Evolutionary conservation across 306 rosid genomes (phyloP), one percentile per base, ranked within the genome.

Genomic region (Prunus mongolica): DNA sequence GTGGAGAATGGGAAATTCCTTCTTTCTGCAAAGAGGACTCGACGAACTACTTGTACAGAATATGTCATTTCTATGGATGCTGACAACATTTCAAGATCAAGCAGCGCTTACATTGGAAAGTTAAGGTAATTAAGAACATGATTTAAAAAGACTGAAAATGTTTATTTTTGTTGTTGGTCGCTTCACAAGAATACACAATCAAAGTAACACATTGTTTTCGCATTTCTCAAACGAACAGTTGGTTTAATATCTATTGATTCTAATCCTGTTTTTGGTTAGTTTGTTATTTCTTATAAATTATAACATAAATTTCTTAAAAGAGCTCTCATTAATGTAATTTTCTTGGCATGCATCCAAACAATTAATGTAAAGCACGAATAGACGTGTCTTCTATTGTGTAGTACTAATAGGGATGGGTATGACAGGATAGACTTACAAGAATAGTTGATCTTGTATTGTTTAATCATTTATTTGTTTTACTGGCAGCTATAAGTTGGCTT

Each of bases 1-100:
- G 97, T 89, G 77, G 97, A 93, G 72, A 93, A 90, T 83, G 97
- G 97, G 70, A 93, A 93, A 47, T 93, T 93, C 83, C 97, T 93
- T 75, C 96, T 93, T 55, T 93, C 97, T 69, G 97, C 97, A 20
- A 93, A 90, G 88, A 87, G 96, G 78, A 90, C 91, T 1, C 72
- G 97, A 65, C 87, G 97, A 83, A 90, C 97, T 54, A 93, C 97
- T 28, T 93, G 85, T 84, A 93, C 97, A n/a, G 97, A 93, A 77
- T 90, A 93, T 47, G 93, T 93, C 57, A 90, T 93, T 83, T 93
- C 97, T 65, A 90, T 93, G 97, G 89, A 93, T 79, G 96, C 93
- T 76, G 96, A 86, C 82, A 87, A 87, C 81, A 90, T 90, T 75
- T 90, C 96, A 13, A 87, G 96, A 85, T 93, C 97, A 19, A 93